Percentiles rank a stretch among this genome's conserved stretches.
phyloP scores from a whole-genome alignment of 2,329 filamentous ascomycete species.

The Phyllosticta citribraziliensis region DNA sequence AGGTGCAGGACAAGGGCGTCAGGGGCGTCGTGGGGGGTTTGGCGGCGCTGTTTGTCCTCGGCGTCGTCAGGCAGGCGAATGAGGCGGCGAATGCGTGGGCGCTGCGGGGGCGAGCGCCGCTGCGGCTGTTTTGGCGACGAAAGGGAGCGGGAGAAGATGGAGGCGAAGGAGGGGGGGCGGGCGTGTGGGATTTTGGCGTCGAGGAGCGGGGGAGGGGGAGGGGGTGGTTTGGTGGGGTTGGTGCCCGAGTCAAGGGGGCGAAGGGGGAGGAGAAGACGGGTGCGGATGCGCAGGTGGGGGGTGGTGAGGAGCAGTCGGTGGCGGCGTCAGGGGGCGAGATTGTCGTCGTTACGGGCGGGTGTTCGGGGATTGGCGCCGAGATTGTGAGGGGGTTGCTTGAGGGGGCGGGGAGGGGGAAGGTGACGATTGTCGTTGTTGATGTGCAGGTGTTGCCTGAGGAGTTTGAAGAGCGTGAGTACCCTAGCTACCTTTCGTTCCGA shows the following conservation, averaged over 20 bases:
- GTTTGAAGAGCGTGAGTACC: conserved; percentile 15
- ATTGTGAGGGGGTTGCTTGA: conserved; percentile 20
- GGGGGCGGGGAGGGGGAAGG: conserved; percentile 34
- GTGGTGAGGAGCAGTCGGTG: conserved; percentile 19
- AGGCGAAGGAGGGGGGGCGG: neutral
- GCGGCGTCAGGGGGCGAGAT: conserved; percentile 13
- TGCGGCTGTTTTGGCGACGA: neutral
- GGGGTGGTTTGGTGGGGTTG: neutral
- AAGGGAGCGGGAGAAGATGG: neutral
- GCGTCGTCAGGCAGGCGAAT: conserved; percentile 22
- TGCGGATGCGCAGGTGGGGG: neutral
- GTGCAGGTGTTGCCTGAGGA: conserved; percentile 17
- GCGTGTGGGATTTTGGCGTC: conserved; percentile 4
- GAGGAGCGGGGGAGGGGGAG: neutral
- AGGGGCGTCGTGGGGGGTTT: conserved; percentile 17
- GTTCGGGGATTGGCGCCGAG: conserved; percentile 21
- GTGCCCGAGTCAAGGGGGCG: conserved; percentile 3
- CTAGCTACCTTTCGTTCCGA: no score
- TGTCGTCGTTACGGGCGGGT: conserved; percentile 22
- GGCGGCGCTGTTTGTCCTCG: conserved; percentile 24
- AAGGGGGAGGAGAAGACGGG: conserved; percentile 11
- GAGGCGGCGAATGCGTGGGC: conserved; percentile 22
- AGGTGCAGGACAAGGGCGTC: neutral
- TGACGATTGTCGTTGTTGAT: conserved; percentile 19
- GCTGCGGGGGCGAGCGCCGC: conserved; percentile 23